These are phyloP conservation scores for Lactifluus echinatus DNA, from an alignment of 768 basidiomycete genomes.

Conservation along the genomic window DNA sequence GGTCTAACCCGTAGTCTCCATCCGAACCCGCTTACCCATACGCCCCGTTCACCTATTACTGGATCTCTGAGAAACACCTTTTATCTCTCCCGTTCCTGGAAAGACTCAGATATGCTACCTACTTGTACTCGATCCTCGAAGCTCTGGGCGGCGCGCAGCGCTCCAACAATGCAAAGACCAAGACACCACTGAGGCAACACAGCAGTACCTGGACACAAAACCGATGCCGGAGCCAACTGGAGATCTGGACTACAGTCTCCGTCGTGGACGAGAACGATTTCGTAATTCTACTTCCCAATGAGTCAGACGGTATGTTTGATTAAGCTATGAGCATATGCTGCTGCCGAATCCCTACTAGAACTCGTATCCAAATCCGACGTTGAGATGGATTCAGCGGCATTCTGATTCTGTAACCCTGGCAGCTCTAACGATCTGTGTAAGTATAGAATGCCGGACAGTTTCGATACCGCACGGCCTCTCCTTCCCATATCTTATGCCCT, in stretches of 20 bases:
- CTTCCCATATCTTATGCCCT: too few relatives aligned
- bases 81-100: neutral
- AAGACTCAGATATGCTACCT: neutral
- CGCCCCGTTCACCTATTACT: neutral
- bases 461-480: constrained; percentile 37
- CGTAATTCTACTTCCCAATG: constrained; percentile 30
- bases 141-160: neutral
- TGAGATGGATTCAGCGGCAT: constrained; percentile 30
- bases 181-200: neutral
- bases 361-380: constrained; percentile 34
- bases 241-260: constrained; percentile 31
- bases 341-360: constrained; percentile 22
- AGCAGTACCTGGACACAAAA: constrained; percentile 17
- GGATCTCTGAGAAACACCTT: neutral
- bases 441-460: constrained; percentile 27
- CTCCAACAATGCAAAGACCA: neutral
- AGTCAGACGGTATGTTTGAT: constrained; percentile 26
- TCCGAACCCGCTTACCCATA: constrained; percentile 11
- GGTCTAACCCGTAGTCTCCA: constrained; percentile 18
- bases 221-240: constrained; percentile 38
- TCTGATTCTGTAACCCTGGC: constrained; percentile 29
- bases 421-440: constrained; percentile 25
- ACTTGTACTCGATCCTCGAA: constrained; percentile 5
- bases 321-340: neutral
- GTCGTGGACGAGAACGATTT: constrained; percentile 26